Conservation (phyloP, 345 rosid genomes). For the Durio zibethinus region DNA sequence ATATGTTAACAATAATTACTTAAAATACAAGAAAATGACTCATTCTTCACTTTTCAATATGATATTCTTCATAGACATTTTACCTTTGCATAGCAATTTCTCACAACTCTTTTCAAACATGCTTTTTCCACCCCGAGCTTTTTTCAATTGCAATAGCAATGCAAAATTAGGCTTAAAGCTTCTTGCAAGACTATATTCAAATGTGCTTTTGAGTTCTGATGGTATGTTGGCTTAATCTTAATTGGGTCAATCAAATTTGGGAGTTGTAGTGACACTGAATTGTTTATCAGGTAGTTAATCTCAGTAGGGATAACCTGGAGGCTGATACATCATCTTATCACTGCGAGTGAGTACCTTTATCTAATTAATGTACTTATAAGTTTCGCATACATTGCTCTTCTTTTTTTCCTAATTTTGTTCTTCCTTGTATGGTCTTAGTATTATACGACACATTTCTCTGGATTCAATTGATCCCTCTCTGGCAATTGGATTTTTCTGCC, state of each 20-base stretch:
- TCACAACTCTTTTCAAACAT: too few species aligned
- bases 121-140: not conserved
- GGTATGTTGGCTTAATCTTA: not conserved
- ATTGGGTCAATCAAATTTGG: not conserved
- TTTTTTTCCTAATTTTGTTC: not conserved
- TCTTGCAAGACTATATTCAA: not conserved
- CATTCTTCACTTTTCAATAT: not conserved
- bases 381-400: not conserved
- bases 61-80: not conserved
- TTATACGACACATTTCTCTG: constrained; percentile 56
- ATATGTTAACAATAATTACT: not conserved
- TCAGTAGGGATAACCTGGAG: constrained; percentile 49
- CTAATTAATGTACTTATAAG: not conserved
- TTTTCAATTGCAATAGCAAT: not conserved
- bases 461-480: constrained; percentile 81
- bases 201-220: not conserved
- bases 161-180: not conserved
- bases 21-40: not conserved
- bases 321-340: constrained; percentile 88
- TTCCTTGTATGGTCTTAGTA: constrained; percentile 33
- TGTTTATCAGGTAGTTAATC: constrained; percentile 48
- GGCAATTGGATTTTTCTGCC: constrained; percentile 91
- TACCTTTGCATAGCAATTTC: too few species aligned
- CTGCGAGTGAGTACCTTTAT: constrained; percentile 50
- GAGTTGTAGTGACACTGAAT: constrained; percentile 3